Conservation (phyloP, 768 basidiomycete genomes). For the Lenzites betulinus region DNA sequence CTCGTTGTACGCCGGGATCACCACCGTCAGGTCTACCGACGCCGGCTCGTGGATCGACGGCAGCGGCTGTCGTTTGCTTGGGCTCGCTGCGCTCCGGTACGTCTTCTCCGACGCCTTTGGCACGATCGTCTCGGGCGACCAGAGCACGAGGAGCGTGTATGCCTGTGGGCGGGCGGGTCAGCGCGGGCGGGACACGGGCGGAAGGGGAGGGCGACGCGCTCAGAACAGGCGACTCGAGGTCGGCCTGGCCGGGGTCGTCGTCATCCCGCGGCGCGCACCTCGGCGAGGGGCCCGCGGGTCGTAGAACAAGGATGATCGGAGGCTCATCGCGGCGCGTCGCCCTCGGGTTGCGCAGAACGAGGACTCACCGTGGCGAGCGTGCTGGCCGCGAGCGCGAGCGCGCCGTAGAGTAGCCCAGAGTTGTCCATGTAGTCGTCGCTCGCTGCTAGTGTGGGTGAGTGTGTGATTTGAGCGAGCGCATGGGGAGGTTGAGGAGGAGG, state of each 20-base stretch:
- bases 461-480: not conserved
- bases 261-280: conserved; percentile 61
- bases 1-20: conserved; percentile 94
- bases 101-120: conserved; percentile 67
- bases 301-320: conserved; percentile 93
- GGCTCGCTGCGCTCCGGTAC: conserved; percentile 61
- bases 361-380: conserved; percentile 28
- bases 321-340: conserved; percentile 51
- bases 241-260: conserved; percentile 58
- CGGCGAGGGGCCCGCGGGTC: conserved; percentile 58
- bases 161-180: conserved; percentile 46
- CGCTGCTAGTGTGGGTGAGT: conserved; percentile 10
- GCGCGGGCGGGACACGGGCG: not conserved
- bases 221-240: conserved; percentile 35
- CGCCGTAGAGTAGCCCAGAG: conserved; percentile 21
- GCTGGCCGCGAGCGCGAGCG: conserved; percentile 22
- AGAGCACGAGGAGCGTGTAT: conserved; percentile 68
- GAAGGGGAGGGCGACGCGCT: conserved; percentile 34
- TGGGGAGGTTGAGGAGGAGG: not conserved
- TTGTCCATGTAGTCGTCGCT: conserved; percentile 24
- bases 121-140: conserved; percentile 71
- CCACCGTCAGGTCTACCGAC: conserved; percentile 71
- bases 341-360: not conserved
- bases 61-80: conserved; percentile 55
- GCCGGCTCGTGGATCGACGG: conserved; percentile 56